Conservation (phyloP, 306 rosid genomes). For the Begonia loranthoides region DNA sequence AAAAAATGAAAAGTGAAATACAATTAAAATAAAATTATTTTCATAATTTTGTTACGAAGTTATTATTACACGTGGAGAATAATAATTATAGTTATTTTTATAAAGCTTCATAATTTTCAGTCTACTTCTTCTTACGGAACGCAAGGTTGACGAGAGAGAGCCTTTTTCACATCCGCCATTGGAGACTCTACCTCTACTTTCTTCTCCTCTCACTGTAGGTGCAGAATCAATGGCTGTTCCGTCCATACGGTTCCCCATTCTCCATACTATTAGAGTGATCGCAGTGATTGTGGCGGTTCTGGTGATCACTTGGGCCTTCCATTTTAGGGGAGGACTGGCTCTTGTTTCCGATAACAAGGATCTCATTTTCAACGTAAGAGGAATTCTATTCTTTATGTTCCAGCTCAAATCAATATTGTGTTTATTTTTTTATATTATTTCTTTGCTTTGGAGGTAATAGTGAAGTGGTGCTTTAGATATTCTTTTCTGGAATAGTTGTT, state of each 20-base stretch:
- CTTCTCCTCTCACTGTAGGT: background rate
- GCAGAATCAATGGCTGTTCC: slow-evolving; percentile 55
- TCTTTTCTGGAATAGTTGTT: background rate
- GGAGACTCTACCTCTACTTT: no score
- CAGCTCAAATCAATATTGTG: background rate
- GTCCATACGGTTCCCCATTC: slow-evolving; percentile 62
- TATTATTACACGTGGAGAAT: no score
- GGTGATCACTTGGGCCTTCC: slow-evolving; percentile 56
- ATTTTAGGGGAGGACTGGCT: slow-evolving; percentile 86
- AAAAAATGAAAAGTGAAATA: no score
- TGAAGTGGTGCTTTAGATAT: background rate
- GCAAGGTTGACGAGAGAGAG: no score
- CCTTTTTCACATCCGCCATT: no score
- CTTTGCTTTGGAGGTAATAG: background rate
- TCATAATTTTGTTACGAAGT: no score
- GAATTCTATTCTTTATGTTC: background rate
- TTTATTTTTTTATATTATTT: background rate
- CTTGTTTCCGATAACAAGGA: slow-evolving; percentile 75
- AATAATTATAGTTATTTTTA: no score
- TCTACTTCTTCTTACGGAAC: no score
- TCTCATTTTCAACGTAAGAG: slow-evolving; percentile 75
- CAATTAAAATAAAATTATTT: no score
- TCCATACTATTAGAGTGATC: slow-evolving; percentile 37
- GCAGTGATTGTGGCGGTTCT: slow-evolving; percentile 44
- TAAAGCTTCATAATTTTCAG: no score